A percentile compares a stretch with the other conserved stretches of the same genome.
Evolutionary conservation across 345 rosid species (phyloP).

Genomic region (Pugionium dolabratum): DNA sequence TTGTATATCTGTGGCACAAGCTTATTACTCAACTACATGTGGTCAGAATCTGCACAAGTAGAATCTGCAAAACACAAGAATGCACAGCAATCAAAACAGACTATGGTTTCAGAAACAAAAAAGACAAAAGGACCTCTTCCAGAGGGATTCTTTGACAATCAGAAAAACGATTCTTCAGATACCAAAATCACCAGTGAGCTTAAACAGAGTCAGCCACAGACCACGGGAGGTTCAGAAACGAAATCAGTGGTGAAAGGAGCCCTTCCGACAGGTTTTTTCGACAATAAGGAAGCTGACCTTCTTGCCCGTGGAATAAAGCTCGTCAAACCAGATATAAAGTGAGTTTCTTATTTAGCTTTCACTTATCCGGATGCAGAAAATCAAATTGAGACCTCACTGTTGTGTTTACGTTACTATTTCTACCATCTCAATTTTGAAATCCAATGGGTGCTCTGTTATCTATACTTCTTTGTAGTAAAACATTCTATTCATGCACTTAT

Average conservation of each 20-base stretch:
- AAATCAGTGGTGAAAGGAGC: conserved; percentile 50
- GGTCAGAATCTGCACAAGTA: conserved; percentile 1
- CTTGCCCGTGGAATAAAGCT: too few species aligned
- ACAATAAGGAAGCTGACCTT: conserved; percentile 56
- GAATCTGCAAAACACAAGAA: conserved; percentile 25
- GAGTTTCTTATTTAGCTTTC: conserved; percentile 39
- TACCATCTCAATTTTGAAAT: neutral
- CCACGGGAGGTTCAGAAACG: conserved; percentile 18
- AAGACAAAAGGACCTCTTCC: conserved; percentile 65
- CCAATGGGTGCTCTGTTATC: too few species aligned
- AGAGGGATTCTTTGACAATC: conserved; percentile 76
- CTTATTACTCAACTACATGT: conserved; percentile 14
- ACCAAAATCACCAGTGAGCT: conserved; percentile 47
- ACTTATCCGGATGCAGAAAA: neutral
- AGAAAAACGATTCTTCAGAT: conserved; percentile 64
- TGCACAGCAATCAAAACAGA: conserved; percentile 37
- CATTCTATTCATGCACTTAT: conserved; percentile 13
- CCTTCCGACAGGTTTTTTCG: conserved; percentile 92
- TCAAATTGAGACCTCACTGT: neutral
- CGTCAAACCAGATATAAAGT: conserved; percentile 32
- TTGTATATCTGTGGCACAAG: neutral
- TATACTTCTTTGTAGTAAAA: too few species aligned
- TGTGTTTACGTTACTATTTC: neutral
- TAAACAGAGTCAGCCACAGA: conserved; percentile 33
- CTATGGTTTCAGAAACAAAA: conserved; percentile 45